Evolutionary conservation across 495 filamentous ascomycete species (phyloP).

Genomic region (Penicillium argentinense): DNA sequence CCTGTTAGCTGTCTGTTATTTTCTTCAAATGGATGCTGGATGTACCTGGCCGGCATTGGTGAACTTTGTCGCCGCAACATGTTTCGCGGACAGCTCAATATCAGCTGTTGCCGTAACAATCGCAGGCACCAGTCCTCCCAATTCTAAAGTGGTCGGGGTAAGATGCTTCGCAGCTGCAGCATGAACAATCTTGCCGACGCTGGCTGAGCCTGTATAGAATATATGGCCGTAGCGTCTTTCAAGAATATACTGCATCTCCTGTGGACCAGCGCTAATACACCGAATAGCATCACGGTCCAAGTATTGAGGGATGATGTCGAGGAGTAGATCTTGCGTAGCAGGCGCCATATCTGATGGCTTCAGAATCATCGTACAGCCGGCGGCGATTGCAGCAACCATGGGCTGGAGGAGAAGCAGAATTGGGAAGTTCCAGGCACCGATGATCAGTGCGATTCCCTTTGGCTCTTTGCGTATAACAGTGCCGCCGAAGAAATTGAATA

Average conservation of each 20-base stretch:
- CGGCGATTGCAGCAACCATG: constrained; percentile 79
- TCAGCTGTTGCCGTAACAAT: constrained; percentile 78
- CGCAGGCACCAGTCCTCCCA: constrained; percentile 83
- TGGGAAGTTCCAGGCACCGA: constrained; percentile 90
- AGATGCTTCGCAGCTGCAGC: constrained; percentile 87
- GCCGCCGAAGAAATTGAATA: constrained; percentile 58
- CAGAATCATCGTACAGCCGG: constrained; percentile 77
- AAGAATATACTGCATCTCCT: constrained; percentile 72
- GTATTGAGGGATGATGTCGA: constrained; percentile 66
- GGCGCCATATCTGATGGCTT: constrained; percentile 81
- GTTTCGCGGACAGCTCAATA: constrained; percentile 67
- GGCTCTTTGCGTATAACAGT: constrained; percentile 80
- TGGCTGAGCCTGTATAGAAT: constrained; percentile 77
- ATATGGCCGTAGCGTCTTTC: constrained; percentile 90
- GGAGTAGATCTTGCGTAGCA: constrained; percentile 66
- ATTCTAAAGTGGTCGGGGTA: constrained; percentile 78
- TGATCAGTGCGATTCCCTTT: constrained; percentile 74
- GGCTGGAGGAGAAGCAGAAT: constrained; percentile 70
- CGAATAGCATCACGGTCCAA: constrained; percentile 68
- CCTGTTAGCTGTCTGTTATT: background rate
- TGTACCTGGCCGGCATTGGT: constrained; percentile 70
- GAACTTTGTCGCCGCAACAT: constrained; percentile 78
- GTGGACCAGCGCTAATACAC: constrained; percentile 71
- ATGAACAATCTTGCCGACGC: constrained; percentile 77
- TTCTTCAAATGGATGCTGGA: background rate